Conservation (phyloP, 1,139 yeast genomes). For the Scheffersomyces lignicola region DNA sequence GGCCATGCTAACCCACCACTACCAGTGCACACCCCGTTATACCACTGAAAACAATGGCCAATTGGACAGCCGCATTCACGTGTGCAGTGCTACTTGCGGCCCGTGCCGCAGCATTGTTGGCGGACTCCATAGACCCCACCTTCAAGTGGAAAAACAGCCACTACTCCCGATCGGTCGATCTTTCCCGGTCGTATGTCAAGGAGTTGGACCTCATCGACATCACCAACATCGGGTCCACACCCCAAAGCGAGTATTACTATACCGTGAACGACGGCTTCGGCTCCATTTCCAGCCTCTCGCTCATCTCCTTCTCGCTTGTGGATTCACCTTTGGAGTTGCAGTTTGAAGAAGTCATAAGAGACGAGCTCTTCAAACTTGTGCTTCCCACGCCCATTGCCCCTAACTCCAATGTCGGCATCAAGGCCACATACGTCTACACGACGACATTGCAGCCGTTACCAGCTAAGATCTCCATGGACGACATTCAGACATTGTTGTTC, state of each 20-base stretch:
- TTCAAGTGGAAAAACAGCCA: slow-evolving; percentile 46
- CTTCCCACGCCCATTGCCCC: slow-evolving; percentile 72
- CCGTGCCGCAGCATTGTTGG: neutral
- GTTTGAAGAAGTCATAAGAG: slow-evolving; percentile 31
- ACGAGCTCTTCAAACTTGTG: slow-evolving; percentile 41
- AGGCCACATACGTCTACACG: slow-evolving; percentile 54
- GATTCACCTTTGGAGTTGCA: slow-evolving; percentile 22
- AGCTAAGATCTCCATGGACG: slow-evolving; percentile 56
- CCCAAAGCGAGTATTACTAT: slow-evolving; percentile 60
- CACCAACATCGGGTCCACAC: slow-evolving; percentile 57
- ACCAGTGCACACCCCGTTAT: too few species aligned
- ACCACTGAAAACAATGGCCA: slow-evolving; percentile 2
- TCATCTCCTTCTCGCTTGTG: slow-evolving; percentile 39
- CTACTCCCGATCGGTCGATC: slow-evolving; percentile 56
- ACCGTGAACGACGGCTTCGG: slow-evolving; percentile 47
- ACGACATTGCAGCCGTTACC: slow-evolving; percentile 63
- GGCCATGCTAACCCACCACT: too few species aligned
- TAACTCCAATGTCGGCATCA: slow-evolving; percentile 49
- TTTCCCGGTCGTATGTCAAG: slow-evolving; percentile 64
- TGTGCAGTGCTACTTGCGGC: neutral
- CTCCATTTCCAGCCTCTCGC: slow-evolving; percentile 47
- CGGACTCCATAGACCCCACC: neutral
- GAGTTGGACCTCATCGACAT: slow-evolving; percentile 59
- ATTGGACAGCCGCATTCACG: too few species aligned
- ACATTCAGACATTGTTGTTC: slow-evolving; percentile 59